phyloP scores from a whole-genome alignment of 2,329 filamentous ascomycete species.

The Epichloe bromicola region DNA sequence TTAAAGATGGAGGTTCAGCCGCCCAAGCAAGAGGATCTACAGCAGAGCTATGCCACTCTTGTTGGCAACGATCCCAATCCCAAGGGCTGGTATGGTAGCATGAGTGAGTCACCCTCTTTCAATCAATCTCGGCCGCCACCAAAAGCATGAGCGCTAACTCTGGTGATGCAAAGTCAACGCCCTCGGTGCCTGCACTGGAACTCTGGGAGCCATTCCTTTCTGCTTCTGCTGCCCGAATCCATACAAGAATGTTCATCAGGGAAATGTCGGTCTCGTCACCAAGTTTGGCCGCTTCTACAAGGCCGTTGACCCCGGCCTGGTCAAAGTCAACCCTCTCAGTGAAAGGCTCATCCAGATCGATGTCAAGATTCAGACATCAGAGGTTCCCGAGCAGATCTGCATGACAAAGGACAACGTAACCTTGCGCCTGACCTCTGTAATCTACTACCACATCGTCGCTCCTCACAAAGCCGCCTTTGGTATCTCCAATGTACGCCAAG shows the following conservation, averaged over 20 bases:
- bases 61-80: conserved; percentile 52
- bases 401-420: conserved; percentile 99
- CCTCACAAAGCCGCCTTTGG: conserved; percentile 97
- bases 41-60: conserved; percentile 62
- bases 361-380: conserved; percentile 97
- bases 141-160: neutral
- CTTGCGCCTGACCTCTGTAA: conserved; percentile 84
- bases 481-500: conserved; percentile 86
- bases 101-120: conserved; percentile 49
- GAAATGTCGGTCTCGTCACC: conserved; percentile 88
- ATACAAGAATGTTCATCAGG: conserved; percentile 83
- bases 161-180: conserved; percentile 46
- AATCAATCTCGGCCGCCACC: neutral
- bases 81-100: conserved; percentile 79
- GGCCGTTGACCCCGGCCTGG: conserved; percentile 89
- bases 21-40: conserved; percentile 69
- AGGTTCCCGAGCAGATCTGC: conserved; percentile 92
- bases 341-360: conserved; percentile 86
- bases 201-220: conserved; percentile 76
- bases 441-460: conserved; percentile 95
- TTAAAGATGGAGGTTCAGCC: conserved; percentile 61
- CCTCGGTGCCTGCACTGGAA: conserved; percentile 64
- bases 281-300: conserved; percentile 93
- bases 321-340: conserved; percentile 93
- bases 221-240: conserved; percentile 89